These are phyloP conservation scores for Chlorella sorokiniana DNA, from an alignment of 139 green algal genomes.

Conservation along the genomic window DNA sequence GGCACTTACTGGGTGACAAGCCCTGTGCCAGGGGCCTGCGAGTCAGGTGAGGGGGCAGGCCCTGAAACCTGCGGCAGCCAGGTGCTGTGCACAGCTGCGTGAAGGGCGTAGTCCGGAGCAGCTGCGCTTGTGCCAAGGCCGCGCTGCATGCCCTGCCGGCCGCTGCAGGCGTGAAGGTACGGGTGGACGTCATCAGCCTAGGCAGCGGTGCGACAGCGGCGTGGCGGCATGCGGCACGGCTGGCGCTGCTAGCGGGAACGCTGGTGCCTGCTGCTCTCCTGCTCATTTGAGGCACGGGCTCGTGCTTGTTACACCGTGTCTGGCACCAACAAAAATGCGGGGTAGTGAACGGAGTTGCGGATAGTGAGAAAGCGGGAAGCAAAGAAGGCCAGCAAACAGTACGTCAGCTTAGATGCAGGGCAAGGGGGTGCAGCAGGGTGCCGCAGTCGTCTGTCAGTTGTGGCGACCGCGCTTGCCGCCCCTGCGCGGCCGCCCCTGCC, in stretches of 20 bases:
- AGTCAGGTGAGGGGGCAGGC: neutral
- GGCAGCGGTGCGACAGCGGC: neutral
- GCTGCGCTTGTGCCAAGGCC: no score
- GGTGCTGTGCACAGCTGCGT: neutral
- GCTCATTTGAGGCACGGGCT: neutral
- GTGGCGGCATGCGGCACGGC: neutral
- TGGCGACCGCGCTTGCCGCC: neutral
- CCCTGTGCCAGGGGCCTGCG: neutral
- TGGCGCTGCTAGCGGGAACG: neutral
- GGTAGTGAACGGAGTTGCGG: neutral
- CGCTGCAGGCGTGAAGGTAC: conserved; percentile 21
- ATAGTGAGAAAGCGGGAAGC: neutral
- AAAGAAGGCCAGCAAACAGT: neutral
- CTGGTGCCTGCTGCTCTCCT: neutral
- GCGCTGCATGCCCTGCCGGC: no score
- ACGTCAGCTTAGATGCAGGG: no score
- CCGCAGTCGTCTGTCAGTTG: no score
- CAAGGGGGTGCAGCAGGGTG: no score
- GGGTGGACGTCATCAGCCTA: conserved; percentile 5
- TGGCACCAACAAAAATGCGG: neutral
- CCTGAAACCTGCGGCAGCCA: neutral
- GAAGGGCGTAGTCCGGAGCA: neutral
- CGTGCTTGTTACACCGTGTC: neutral
- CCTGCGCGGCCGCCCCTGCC: no score
- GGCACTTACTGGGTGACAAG: conserved; percentile 9